A percentile compares a stretch with the other conserved stretches of the same genome.
Conservation (phyloP, 345 rosid genomes). For the Gossypium australe region DNA sequence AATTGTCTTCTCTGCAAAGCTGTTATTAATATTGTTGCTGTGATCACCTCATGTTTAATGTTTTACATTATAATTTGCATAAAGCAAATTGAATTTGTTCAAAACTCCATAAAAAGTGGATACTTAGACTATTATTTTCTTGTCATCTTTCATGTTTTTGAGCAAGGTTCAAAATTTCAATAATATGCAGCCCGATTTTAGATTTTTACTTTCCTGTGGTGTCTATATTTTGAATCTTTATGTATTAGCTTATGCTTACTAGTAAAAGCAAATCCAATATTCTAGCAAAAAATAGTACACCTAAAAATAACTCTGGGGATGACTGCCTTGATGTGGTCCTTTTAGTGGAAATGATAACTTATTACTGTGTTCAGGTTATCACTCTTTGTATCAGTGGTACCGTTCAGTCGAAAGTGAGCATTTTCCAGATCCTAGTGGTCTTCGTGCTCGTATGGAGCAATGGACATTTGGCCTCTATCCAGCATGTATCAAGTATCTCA, state of each 20-base stretch:
- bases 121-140: not conserved
- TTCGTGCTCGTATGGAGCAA: slow-evolving; percentile 90
- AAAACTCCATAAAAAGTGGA: not conserved
- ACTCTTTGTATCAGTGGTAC: slow-evolving; percentile 94
- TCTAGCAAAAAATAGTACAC: not conserved
- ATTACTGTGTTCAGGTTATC: slow-evolving; percentile 61
- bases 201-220: not conserved
- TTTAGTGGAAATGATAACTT: slow-evolving; percentile 8
- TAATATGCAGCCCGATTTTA: not conserved
- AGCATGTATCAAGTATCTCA: slow-evolving; percentile 96
- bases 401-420: slow-evolving; percentile 87
- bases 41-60: not conserved
- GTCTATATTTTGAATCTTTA: not conserved
- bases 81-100: not conserved
- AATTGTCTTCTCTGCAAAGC: slow-evolving; percentile 1
- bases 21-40: not conserved
- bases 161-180: not conserved
- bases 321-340: not conserved
- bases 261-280: not conserved
- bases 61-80: not conserved
- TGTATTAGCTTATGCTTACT: not conserved
- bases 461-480: slow-evolving; percentile 99
- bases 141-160: not conserved
- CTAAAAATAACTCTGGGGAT: not conserved
- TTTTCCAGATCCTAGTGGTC: slow-evolving; percentile 99